Evolutionary conservation across 2,329 filamentous ascomycete genomes (phyloP).

Genomic region (Nemania serpens): DNA sequence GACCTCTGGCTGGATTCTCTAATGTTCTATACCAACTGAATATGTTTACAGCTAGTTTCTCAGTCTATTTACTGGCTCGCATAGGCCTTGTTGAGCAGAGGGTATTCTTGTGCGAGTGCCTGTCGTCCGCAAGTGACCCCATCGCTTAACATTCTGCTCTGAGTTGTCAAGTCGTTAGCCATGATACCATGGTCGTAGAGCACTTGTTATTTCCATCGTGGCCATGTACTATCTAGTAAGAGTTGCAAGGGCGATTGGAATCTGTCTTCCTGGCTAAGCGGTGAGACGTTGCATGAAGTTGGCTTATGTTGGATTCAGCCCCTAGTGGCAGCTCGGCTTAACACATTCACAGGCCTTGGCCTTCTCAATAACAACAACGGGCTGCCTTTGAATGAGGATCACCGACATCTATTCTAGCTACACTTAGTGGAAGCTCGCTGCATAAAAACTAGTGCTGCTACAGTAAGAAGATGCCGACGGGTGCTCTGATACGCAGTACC

Average conservation of each 20-base stretch:
- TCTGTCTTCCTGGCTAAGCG: not conserved
- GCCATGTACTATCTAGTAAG: slow-evolving; percentile 2
- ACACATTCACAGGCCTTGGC: not conserved
- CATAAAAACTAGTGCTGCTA: not conserved
- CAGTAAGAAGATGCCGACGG: slow-evolving; percentile 3
- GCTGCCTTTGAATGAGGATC: not conserved
- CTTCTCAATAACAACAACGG: not conserved
- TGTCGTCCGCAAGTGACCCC: not conserved
- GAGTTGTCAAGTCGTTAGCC: not conserved
- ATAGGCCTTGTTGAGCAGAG: not conserved
- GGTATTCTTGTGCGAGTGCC: not conserved
- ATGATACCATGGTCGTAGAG: not conserved
- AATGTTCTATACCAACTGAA: not conserved
- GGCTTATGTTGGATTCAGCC: slow-evolving; percentile 14
- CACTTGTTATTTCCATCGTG: not conserved
- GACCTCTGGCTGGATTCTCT: not conserved
- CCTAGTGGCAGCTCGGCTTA: slow-evolving; percentile 7
- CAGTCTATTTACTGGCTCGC: not conserved
- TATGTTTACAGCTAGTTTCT: not conserved
- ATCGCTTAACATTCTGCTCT: not conserved
- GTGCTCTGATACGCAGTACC: slow-evolving; percentile 1
- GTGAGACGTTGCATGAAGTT: slow-evolving; percentile 20
- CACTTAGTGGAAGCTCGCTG: not conserved
- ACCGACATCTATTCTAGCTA: not conserved
- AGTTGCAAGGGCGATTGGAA: not conserved